These are phyloP conservation scores for Exophiala viscosa DNA, from an alignment of 2,329 filamentous ascomycete species.

Conservation along the genomic window DNA sequence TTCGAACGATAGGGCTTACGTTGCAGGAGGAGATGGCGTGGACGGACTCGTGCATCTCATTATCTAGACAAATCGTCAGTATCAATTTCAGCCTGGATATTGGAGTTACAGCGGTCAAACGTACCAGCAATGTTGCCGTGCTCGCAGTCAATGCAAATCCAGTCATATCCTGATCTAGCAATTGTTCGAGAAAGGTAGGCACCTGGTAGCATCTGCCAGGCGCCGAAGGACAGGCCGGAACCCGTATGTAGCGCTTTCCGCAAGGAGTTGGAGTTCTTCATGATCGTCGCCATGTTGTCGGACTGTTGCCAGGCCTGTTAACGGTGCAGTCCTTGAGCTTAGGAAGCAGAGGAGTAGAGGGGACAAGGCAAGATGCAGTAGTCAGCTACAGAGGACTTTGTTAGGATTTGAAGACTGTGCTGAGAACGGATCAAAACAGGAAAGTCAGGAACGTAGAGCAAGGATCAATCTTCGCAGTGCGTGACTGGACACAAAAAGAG, in stretches of 20 bases:
- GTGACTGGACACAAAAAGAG: no score
- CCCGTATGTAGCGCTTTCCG: slow-evolving; percentile 50
- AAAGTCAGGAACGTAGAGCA: no score
- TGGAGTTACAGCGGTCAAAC: neutral
- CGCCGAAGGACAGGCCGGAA: slow-evolving; percentile 49
- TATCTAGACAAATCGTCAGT: slow-evolving; percentile 21
- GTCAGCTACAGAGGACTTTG: no score
- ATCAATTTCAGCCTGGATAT: slow-evolving; percentile 2
- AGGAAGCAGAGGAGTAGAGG: neutral
- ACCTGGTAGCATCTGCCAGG: slow-evolving; percentile 57
- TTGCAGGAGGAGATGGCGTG: slow-evolving; percentile 43
- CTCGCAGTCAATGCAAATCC: slow-evolving; percentile 54
- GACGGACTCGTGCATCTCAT: slow-evolving; percentile 54
- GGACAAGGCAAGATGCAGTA: no score
- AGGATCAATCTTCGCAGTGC: no score
- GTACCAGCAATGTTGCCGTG: slow-evolving; percentile 55
- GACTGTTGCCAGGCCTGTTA: neutral
- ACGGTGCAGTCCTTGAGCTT: neutral
- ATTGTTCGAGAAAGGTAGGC: slow-evolving; percentile 53
- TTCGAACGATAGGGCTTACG: slow-evolving; percentile 44
- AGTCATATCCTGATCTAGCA: slow-evolving; percentile 51
- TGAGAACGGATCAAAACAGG: no score
- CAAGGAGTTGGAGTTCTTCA: slow-evolving; percentile 54
- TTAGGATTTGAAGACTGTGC: no score
- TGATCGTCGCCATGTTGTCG: slow-evolving; percentile 31